Evolutionary conservation across 2,329 filamentous ascomycete species (phyloP).

Genomic region (Cercospora sp.): DNA sequence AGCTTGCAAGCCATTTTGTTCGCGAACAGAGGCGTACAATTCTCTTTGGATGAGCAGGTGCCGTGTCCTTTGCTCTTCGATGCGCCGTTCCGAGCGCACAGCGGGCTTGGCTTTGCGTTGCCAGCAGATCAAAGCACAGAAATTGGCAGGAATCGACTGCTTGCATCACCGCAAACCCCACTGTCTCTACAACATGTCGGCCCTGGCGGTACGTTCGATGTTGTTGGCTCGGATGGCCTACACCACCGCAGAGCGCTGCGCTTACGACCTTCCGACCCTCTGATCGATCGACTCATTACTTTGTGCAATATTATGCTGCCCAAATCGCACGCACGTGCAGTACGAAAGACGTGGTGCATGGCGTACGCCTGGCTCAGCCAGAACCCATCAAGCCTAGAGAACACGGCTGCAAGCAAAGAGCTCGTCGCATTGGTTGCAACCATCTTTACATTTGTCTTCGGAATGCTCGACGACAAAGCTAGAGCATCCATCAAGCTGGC

Average conservation of each 20-base stretch:
- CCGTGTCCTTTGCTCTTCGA: conserved; percentile 29
- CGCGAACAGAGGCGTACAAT: conserved; percentile 27
- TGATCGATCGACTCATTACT: conserved; percentile 31
- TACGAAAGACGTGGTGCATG: conserved; percentile 37
- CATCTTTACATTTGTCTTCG: conserved; percentile 43
- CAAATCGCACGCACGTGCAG: conserved; percentile 23
- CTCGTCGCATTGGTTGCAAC: conserved; percentile 46
- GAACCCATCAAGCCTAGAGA: conserved; percentile 18
- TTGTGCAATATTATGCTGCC: conserved; percentile 36
- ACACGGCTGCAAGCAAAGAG: conserved; percentile 28
- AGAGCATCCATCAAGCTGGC: conserved; percentile 32
- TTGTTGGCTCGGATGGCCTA: conserved; percentile 29
- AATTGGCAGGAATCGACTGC: conserved; percentile 34
- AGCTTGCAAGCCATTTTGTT: conserved; percentile 29
- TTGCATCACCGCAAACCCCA: conserved; percentile 21
- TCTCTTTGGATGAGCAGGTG: conserved; percentile 28
- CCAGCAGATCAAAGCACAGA: conserved; percentile 22
- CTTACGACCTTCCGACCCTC: conserved; percentile 30
- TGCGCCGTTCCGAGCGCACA: conserved; percentile 31
- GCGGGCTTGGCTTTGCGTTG: conserved; percentile 17
- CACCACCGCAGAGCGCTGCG: conserved; percentile 36
- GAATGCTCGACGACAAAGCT: conserved; percentile 33
- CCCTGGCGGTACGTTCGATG: conserved; percentile 29
- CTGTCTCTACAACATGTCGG: conserved; percentile 28
- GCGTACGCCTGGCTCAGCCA: conserved; percentile 28